Percentiles rank a stretch among this genome's conserved stretches.
Conservation (phyloP, 2,329 filamentous ascomycete genomes). For the Penicillium hesseltinei region DNA sequence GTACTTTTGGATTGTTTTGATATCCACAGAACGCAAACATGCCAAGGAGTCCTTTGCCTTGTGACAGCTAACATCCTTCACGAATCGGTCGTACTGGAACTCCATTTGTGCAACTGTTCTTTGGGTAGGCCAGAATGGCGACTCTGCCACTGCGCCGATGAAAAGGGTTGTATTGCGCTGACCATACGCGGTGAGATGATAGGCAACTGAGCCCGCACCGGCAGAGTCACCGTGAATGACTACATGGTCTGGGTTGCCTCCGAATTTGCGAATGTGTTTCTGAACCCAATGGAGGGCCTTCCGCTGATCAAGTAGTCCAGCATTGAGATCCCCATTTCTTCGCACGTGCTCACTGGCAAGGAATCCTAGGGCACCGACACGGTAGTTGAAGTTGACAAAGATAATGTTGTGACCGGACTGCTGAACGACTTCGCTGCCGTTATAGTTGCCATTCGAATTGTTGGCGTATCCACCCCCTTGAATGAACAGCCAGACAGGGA, state of each 20-base stretch:
- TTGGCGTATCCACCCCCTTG: slow-evolving; percentile 60
- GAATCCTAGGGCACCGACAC: slow-evolving; percentile 63
- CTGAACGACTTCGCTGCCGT: slow-evolving; percentile 57
- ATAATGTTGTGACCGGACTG: slow-evolving; percentile 59
- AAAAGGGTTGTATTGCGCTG: slow-evolving; percentile 50
- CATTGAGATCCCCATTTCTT: slow-evolving; percentile 59
- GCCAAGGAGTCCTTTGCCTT: slow-evolving; percentile 38
- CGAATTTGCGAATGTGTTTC: slow-evolving; percentile 56
- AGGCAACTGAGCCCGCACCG: slow-evolving; percentile 58
- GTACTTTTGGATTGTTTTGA: slow-evolving; percentile 40
- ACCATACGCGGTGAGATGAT: slow-evolving; percentile 54
- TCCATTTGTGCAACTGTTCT: slow-evolving; percentile 47
- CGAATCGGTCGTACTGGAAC: slow-evolving; percentile 49
- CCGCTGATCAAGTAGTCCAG: slow-evolving; percentile 63
- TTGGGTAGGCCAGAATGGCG: slow-evolving; percentile 49
- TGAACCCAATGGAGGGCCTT: slow-evolving; percentile 61
- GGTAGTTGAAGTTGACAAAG: slow-evolving; percentile 70
- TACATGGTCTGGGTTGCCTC: slow-evolving; percentile 59
- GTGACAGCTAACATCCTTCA: slow-evolving; percentile 45
- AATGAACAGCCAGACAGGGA: slow-evolving; percentile 62
- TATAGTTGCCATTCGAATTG: slow-evolving; percentile 52
- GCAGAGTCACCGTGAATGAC: slow-evolving; percentile 63
- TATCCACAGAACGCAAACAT: slow-evolving; percentile 47
- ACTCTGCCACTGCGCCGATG: slow-evolving; percentile 50
- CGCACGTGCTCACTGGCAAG: slow-evolving; percentile 58